Conservation (phyloP, 2,329 filamentous ascomycete genomes). For the Penicillium janthinellum region DNA sequence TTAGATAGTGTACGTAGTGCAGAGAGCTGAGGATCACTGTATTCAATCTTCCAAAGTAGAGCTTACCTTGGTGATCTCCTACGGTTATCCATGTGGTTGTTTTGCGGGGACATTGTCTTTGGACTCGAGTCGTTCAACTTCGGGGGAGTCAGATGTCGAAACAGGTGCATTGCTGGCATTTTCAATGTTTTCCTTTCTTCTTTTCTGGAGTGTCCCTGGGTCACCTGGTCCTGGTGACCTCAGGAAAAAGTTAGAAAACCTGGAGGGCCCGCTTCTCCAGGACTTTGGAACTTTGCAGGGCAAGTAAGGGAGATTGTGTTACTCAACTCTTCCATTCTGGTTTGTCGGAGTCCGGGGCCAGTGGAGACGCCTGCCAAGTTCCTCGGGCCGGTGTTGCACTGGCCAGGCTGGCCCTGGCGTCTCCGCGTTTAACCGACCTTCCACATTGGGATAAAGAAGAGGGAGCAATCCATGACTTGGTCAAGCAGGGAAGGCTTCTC, state of each 20-base stretch:
- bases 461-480: not conserved
- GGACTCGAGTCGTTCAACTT: not conserved
- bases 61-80: not conserved
- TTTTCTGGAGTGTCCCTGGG: not conserved
- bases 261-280: not conserved
- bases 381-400: not conserved
- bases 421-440: conserved; percentile 2
- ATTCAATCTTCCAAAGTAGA: not conserved
- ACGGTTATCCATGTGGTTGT: not conserved
- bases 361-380: not conserved
- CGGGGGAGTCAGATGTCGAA: not conserved
- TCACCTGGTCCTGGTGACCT: not conserved
- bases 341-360: conserved; percentile 5
- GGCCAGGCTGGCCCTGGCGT: not conserved
- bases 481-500: not conserved
- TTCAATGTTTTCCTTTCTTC: not conserved
- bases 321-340: conserved; percentile 6
- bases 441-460: not conserved
- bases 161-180: not conserved
- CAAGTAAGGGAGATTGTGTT: conserved; percentile 4
- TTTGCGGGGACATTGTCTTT: not conserved
- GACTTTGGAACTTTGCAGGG: not conserved
- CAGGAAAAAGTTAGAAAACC: conserved; percentile 4
- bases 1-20: not conserved
- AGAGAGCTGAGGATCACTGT: not conserved